Percentiles rank a stretch among this genome's conserved stretches.
These are phyloP conservation scores for Hamigera avellanea DNA, from an alignment of 495 filamentous ascomycete genomes.

Conservation along the genomic window DNA sequence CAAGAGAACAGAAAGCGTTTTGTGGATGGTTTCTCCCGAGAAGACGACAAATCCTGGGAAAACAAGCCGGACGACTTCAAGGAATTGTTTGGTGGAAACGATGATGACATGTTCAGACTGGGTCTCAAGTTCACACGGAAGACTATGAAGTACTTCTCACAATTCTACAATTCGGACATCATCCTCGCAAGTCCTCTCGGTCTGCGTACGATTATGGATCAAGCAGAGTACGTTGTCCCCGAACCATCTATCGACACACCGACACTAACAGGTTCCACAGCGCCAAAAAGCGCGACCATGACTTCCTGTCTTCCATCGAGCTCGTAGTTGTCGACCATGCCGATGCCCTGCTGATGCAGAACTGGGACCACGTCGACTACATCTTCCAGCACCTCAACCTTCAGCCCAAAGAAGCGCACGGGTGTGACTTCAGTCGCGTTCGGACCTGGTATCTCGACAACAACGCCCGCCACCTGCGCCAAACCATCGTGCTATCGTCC, in stretches of 20 bases:
- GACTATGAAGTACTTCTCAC: conserved; percentile 85
- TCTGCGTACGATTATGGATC: conserved; percentile 77
- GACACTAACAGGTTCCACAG: conserved; percentile 6
- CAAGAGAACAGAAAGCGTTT: conserved; percentile 95
- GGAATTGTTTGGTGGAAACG: conserved; percentile 85
- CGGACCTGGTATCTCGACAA: conserved; percentile 86
- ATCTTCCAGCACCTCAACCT: conserved; percentile 87
- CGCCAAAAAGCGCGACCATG: conserved; percentile 70
- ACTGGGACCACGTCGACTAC: conserved; percentile 91
- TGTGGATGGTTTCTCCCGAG: conserved; percentile 59
- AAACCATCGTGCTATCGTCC: conserved; percentile 67
- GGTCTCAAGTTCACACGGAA: conserved; percentile 93
- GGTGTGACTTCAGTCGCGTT: conserved; percentile 87
- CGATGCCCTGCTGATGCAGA: conserved; percentile 92
- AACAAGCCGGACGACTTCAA: conserved; percentile 79
- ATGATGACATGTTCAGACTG: conserved; percentile 91
- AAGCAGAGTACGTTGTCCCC: conserved; percentile 37
- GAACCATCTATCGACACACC: background rate
- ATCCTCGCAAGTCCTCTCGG: conserved; percentile 85
- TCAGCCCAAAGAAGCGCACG: conserved; percentile 81
- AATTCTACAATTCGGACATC: conserved; percentile 94
- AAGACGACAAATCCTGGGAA: conserved; percentile 48
- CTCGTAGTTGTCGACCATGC: conserved; percentile 82
- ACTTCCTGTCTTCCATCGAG: conserved; percentile 90
- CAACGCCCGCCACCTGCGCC: conserved; percentile 66